Percentiles rank a stretch among this genome's conserved stretches.
Conservation (phyloP, 2,329 filamentous ascomycete species). For the Hypoxylon sp. region DNA sequence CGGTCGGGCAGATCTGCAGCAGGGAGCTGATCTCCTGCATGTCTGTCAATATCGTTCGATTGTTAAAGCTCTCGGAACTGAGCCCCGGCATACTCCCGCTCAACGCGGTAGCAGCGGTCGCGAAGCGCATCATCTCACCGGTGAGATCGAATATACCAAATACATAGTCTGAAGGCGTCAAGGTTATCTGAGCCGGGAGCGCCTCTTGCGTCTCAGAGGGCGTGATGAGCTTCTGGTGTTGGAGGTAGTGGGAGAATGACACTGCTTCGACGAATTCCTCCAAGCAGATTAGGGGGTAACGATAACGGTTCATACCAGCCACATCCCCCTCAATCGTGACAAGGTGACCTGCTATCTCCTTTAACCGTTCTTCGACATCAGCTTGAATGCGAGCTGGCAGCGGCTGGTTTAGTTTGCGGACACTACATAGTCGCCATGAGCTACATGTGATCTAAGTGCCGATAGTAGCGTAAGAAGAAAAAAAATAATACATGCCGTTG, state of each 20-base stretch:
- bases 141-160: constrained; percentile 94
- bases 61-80: constrained; percentile 43
- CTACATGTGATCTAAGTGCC: background rate
- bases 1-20: constrained; percentile 80
- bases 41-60: constrained; percentile 79
- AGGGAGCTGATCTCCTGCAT: constrained; percentile 82
- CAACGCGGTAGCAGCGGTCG: constrained; percentile 88
- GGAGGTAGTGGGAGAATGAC: constrained; percentile 89
- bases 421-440: constrained; percentile 61
- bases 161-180: constrained; percentile 88
- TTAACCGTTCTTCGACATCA: constrained; percentile 78
- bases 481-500: constrained; percentile 71
- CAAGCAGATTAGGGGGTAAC: constrained; percentile 89
- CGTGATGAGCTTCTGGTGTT: constrained; percentile 80
- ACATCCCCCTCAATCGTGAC: constrained; percentile 79
- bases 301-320: constrained; percentile 82
- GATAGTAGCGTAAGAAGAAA: background rate
- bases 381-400: constrained; percentile 79
- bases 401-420: constrained; percentile 72
- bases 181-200: constrained; percentile 68
- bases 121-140: constrained; percentile 97
- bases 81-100: constrained; percentile 68
- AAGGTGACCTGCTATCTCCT: constrained; percentile 80
- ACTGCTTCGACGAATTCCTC: constrained; percentile 96
- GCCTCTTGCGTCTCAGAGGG: constrained; percentile 70